phyloP scores from a whole-genome alignment of 2,329 filamentous ascomycete species.

The Neopestalotiopsis sp. region DNA sequence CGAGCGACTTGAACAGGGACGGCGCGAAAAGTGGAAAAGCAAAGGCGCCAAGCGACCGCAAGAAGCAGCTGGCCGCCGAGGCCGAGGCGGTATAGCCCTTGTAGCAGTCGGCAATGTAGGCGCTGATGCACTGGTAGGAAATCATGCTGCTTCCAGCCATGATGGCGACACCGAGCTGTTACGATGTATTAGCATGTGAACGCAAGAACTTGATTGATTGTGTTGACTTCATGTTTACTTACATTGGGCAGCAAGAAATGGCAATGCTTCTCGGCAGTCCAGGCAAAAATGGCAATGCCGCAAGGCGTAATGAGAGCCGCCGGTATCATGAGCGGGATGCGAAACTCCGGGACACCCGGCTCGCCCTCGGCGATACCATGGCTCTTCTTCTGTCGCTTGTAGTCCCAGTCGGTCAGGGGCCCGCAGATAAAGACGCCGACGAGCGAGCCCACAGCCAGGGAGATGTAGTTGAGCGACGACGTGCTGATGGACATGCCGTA shows the following conservation, averaged over 20 bases:
- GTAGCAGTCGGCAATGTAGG: slow-evolving; percentile 17
- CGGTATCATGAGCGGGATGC: slow-evolving; percentile 41
- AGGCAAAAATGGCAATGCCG: slow-evolving; percentile 2
- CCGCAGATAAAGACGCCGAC: slow-evolving; percentile 42
- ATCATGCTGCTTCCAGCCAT: slow-evolving; percentile 17
- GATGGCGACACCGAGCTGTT: slow-evolving; percentile 13
- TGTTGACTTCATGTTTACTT: neutral
- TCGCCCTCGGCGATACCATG: slow-evolving; percentile 25
- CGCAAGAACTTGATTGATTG: no score
- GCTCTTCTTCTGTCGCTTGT: slow-evolving; percentile 44
- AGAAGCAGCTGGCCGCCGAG: slow-evolving; percentile 11
- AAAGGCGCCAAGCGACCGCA: slow-evolving; percentile 1
- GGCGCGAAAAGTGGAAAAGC: slow-evolving; percentile 16
- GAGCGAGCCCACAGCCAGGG: slow-evolving; percentile 32
- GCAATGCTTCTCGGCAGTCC: slow-evolving; percentile 5
- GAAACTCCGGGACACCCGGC: slow-evolving; percentile 43
- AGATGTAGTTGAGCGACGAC: slow-evolving; percentile 38
- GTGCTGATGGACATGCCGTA: slow-evolving; percentile 32
- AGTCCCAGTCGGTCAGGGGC: slow-evolving; percentile 47
- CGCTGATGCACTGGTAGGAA: slow-evolving; percentile 15
- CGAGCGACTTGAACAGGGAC: neutral
- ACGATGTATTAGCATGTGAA: no score
- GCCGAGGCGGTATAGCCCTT: slow-evolving; percentile 8
- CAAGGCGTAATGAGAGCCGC: slow-evolving; percentile 33
- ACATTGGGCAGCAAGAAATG: slow-evolving; percentile 13